phyloP scores from a whole-genome alignment of 768 basidiomycete species.

The Asterophora lycoperdoides region DNA sequence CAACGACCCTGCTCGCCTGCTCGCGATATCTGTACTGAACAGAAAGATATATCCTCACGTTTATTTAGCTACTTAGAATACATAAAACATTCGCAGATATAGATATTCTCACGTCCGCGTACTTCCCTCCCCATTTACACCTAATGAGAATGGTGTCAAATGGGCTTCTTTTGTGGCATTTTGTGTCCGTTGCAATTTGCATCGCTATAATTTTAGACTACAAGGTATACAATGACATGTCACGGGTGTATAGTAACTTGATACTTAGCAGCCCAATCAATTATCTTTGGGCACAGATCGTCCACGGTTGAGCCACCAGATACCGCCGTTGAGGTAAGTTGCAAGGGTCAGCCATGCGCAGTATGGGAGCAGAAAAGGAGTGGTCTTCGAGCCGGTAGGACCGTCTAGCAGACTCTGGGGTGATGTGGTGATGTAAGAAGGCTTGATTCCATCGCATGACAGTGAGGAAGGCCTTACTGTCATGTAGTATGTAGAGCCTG shows the following conservation, averaged over 20 bases:
- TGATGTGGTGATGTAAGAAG: background rate
- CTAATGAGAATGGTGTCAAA: too few relatives aligned
- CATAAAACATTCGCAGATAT: too few relatives aligned
- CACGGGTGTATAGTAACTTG: too few relatives aligned
- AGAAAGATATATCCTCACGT: too few relatives aligned
- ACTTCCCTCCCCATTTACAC: too few relatives aligned
- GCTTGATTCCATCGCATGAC: background rate
- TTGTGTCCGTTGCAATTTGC: too few relatives aligned
- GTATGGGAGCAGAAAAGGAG: constrained; percentile 59
- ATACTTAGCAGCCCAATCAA: too few relatives aligned
- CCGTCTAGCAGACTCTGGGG: constrained; percentile 49
- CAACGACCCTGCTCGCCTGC: background rate
- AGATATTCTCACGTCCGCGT: too few relatives aligned
- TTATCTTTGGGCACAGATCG: constrained; percentile 2
- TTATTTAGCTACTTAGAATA: too few relatives aligned
- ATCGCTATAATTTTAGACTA: too few relatives aligned
- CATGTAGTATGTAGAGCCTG: constrained; percentile 54
- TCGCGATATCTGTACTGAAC: background rate
- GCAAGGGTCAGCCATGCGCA: constrained; percentile 64
- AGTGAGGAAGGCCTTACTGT: constrained; percentile 35
- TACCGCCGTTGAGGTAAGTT: constrained; percentile 65
- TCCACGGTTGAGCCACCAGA: constrained; percentile 49
- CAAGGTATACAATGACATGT: too few relatives aligned
- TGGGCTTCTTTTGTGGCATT: too few relatives aligned
- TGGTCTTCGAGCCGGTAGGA: constrained; percentile 42